Percentiles rank a stretch among this genome's conserved stretches.
phyloP scores from a whole-genome alignment of 768 basidiomycete species.

The Guyanaporus albipodus region DNA sequence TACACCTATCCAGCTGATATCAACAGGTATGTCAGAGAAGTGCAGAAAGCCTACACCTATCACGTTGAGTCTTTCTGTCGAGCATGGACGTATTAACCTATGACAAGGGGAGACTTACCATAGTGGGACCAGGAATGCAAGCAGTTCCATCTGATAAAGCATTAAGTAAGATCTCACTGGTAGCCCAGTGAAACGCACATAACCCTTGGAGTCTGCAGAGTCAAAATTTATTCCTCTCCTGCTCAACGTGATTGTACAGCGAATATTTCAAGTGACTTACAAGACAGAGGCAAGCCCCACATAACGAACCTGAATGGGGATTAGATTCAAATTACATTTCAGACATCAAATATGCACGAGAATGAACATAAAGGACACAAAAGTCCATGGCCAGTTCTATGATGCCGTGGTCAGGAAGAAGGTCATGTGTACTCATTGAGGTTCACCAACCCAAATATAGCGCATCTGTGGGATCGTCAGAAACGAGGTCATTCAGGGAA shows the following conservation, averaged over 20 bases:
- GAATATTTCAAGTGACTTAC: slow-evolving; percentile 12
- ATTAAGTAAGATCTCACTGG: background rate
- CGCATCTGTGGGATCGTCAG: slow-evolving; percentile 10
- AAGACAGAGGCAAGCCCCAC: slow-evolving; percentile 5
- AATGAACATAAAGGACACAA: slow-evolving; percentile 14
- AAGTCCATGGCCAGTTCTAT: slow-evolving; percentile 17
- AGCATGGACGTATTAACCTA: background rate
- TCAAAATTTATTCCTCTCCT: background rate
- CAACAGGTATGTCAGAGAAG: background rate
- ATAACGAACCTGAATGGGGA: slow-evolving; percentile 16
- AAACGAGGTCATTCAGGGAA: background rate
- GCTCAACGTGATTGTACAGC: background rate
- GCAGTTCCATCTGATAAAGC: slow-evolving; percentile 8
- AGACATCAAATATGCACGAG: slow-evolving; percentile 6
- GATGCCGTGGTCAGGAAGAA: background rate
- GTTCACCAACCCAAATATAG: slow-evolving; percentile 18
- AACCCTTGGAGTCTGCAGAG: slow-evolving; percentile 7
- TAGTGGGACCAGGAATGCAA: slow-evolving; percentile 19
- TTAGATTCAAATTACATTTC: background rate
- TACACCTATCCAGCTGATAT: slow-evolving; percentile 13
- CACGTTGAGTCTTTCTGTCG: background rate
- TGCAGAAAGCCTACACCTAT: slow-evolving; percentile 15
- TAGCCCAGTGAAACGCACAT: slow-evolving; percentile 4
- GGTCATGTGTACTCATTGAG: background rate
- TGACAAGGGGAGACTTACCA: background rate